phyloP scores from a whole-genome alignment of 2,329 filamentous ascomycete genomes.

The Fusarium albosuccineum region DNA sequence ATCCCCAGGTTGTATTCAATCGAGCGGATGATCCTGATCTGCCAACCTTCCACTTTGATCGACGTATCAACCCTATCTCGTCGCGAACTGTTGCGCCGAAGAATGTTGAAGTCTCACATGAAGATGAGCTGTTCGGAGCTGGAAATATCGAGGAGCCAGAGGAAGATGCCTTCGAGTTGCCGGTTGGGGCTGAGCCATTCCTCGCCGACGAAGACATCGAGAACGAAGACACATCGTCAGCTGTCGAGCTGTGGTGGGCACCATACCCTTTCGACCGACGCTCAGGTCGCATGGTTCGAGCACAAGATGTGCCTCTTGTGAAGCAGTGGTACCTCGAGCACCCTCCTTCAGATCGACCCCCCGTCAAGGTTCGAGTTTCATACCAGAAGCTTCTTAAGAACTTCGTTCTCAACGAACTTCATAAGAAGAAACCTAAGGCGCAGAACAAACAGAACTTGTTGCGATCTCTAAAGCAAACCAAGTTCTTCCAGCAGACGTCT shows the following conservation, averaged over 20 bases:
- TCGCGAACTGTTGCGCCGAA: constrained; percentile 93
- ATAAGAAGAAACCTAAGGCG: constrained; percentile 95
- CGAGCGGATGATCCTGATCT: constrained; percentile 88
- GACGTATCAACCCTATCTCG: constrained; percentile 97
- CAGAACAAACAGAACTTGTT: constrained; percentile 95
- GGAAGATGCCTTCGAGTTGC: constrained; percentile 88
- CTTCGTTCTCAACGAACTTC: constrained; percentile 94
- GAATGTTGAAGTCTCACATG: constrained; percentile 91
- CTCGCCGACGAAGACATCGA: constrained; percentile 89
- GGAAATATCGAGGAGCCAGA: constrained; percentile 80
- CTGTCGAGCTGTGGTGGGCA: constrained; percentile 97
- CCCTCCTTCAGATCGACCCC: constrained; percentile 84
- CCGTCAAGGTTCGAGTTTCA: constrained; percentile 96
- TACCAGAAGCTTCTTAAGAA: constrained; percentile 98
- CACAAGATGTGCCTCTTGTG: constrained; percentile 94
- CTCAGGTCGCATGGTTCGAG: constrained; percentile 95
- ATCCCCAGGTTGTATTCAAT: constrained; percentile 93
- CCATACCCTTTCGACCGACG: constrained; percentile 95
- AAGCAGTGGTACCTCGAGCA: constrained; percentile 99
- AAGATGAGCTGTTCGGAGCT: constrained; percentile 90
- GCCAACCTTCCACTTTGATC: constrained; percentile 97
- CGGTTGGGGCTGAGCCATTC: constrained; percentile 86
- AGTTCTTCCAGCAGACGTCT: constrained; percentile 99
- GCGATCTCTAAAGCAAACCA: constrained; percentile 91
- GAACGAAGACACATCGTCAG: constrained; percentile 88